Evolutionary conservation across 805 yeast species (phyloP), one percentile per base, ranked within the genome.

Genomic region (Tetrapisispora namnaoensis): DNA sequence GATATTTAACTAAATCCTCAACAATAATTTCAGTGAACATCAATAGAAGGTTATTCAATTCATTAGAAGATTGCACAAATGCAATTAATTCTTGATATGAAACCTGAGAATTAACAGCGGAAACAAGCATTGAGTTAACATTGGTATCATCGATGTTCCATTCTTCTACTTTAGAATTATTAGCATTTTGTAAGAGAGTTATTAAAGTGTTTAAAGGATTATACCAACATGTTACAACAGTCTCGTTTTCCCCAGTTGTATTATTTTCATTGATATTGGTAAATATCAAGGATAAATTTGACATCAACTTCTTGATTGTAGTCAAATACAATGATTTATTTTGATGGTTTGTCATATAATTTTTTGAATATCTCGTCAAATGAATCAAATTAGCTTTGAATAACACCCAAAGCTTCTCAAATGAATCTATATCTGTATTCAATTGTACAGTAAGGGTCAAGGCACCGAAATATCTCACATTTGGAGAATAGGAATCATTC

Each of bases 391-490:
- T 64, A n/a, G 55, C 48, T 44, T 53, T 58, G 39, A 63, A 55
- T 2, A 64, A 32, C 10, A 42, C 49, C 63, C 61, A 59, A n/a
- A 59, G 38, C 3, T 42, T 39, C 21, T 52, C 56, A 6, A 50
- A 50, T 3, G 56, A 51, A 20, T 51, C 48, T 3, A 43, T 54
- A 42, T 48, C 51, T 1, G 58, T 52, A 43, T 56, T 61, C 14
- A 63, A 47, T 40, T 65, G 69, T 11, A 66, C 70, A 16, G 70
- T 58, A 17, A 62, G 52, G 5, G 69, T 65, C 37, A 66, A 48
- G 2, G 70, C 70, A 46, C 69, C 70, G 49, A 66, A 66, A 51
- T 63, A 66, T 45, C 60, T 57, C 13, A 60, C 63, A 50, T 65
- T 61, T 6, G 60, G 38, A 17, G 65, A 58, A 42, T 47, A 58